Percentiles rank a stretch among this genome's conserved stretches.
Evolutionary conservation across 495 filamentous ascomycete species (phyloP).

Genomic region (Trichoderma gamsii): DNA sequence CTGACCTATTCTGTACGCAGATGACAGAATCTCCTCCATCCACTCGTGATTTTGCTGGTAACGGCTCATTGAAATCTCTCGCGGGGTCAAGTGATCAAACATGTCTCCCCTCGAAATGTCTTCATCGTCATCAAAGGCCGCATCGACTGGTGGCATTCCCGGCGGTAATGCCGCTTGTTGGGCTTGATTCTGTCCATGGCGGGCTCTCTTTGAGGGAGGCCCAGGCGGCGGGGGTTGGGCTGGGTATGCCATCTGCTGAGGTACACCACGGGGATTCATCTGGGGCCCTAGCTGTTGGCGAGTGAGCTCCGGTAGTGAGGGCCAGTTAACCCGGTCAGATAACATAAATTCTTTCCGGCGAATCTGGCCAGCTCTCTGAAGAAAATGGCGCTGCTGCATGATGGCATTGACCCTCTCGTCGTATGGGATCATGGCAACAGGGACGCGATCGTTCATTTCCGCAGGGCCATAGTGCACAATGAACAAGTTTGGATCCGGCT

Average conservation of each 20-base stretch:
- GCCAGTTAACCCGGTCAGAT: conserved; percentile 82
- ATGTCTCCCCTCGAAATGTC: conserved; percentile 77
- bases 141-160: conserved; percentile 38
- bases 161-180: conserved; percentile 22
- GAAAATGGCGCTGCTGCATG: conserved; percentile 57
- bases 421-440: conserved; percentile 54
- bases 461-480: conserved; percentile 84
- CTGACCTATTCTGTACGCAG: conserved; percentile 72
- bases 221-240: conserved; percentile 26
- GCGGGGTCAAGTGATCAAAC: conserved; percentile 79
- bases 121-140: conserved; percentile 76
- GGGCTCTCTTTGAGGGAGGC: conserved; percentile 42
- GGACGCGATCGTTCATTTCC: conserved; percentile 65
- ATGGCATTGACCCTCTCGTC: conserved; percentile 52
- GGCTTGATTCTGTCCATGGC: conserved; percentile 24
- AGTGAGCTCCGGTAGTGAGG: conserved; percentile 55
- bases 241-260: conserved; percentile 47
- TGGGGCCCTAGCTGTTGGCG: conserved; percentile 27
- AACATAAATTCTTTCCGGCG: conserved; percentile 91
- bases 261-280: conserved; percentile 36
- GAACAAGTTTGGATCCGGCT: conserved; percentile 77
- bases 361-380: conserved; percentile 75
- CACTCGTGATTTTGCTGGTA: conserved; percentile 96
- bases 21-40: conserved; percentile 96
- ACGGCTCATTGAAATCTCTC: conserved; percentile 75